Base-by-base conservation (phyloP, 2,329 filamentous ascomycete species). In the Trichophyton equinum region DNA sequence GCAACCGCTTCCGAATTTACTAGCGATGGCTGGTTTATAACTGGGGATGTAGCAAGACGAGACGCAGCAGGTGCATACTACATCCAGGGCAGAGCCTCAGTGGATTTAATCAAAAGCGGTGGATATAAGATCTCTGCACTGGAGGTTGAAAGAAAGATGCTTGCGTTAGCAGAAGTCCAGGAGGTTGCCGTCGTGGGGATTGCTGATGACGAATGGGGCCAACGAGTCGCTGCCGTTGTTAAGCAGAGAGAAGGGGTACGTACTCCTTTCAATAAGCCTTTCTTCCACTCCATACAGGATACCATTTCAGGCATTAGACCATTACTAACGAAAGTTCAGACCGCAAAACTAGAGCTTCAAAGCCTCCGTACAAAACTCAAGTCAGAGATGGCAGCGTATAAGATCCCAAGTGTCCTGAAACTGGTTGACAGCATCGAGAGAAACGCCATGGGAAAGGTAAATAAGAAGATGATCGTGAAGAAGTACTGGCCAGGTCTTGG, bases 391-490 rank as follows among this genome's bases (percentile, higher is more conserved):
- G 94, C 87, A 1, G 84, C 82, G 64, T 96, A 97, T 75, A 97
- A 99, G 80, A 91, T 97, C 61, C 94, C 94, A 0, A 90, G 94
- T 71, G 85, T 96, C 62, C 77, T 97, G 73, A 86, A 84, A 71
- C 76, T 95, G 4, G 89, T 97, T 18, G 85, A 89, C 55, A 75
- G 83, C 44, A 91, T 96, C 64, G 87, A 88, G 11, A 79, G 88
- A 67, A 96, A 96, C 74, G 92, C 91, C 36, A 99, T 99, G 94
- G 94, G 94, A 49, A 99, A 99, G 78, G 73, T 76, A 25, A 75
- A 76, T 63, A 76, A 76, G 67, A 75, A 74, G 64, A 67, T 67
- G 18, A 67, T 76, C 18, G 62, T 75, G 33, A 68, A 71, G 63
- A 74, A 73, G 61, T 73, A 75, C 63, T 75, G 68, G 68, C 68